Base-by-base conservation (phyloP, 2,329 filamentous ascomycete species). In the Pseudogymnoascus sp. region DNA sequence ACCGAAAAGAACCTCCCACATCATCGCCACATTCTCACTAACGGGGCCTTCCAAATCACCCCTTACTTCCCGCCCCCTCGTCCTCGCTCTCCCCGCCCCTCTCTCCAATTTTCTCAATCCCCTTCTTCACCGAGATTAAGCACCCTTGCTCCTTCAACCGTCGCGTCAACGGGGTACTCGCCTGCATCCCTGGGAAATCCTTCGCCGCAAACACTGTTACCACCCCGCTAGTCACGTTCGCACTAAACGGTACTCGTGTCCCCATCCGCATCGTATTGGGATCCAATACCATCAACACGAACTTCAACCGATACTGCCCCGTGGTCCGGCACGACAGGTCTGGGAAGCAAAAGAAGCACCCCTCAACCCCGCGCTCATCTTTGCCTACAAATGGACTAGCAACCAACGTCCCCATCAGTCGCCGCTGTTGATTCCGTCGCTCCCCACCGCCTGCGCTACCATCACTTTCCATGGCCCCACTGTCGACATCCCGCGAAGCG, bases 311-410 rank as follows among this genome's bases (percentile, higher is more conserved):
- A 74, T 90, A 95, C n/a, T 79, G 79, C 19, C 90, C 90, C 1
- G 90, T 86, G 0, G 88, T 92, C 35, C 90, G 84, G 72, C 89
- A 91, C 3, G 88, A 92, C 19, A 95, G 79, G 72, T 95, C 90
- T 0, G 89, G 88, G 72, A 95, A 95, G 73, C 89, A 91, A 75
- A 93, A 95, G 78, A 93, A 95, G 71, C 88, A 91, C 1, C 90
- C 90, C 67, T 91, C 87, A 21, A 83, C 76, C 62, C 86, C 85
- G 62, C 86, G 80, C 70, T 93, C 89, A 72, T 95, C 90, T 62
- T 84, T 81, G 7, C 89, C 90, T 5, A 90, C 85, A 68, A 91
- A 93, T 0, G 90, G 87, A 0, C 87, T 90, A 6, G 88, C 86
- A 3, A 93, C 89, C 7, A 91, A 77, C 7, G 89, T 89, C 17